Evolutionary conservation across 164 flowering plant species (phyloP).

Genomic region (Piper betle): DNA sequence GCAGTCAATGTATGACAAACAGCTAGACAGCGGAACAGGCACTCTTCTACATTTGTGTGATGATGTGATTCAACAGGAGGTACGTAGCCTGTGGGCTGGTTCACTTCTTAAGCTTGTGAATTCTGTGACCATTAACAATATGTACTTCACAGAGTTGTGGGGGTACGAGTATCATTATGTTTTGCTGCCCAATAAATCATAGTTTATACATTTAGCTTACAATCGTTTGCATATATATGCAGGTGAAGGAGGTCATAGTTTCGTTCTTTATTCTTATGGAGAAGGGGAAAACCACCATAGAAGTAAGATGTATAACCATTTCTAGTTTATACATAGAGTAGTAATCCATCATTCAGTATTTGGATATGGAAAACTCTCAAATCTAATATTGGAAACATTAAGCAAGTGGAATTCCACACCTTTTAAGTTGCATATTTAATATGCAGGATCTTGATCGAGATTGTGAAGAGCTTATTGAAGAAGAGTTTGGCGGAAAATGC

Average conservation of each 20-base stretch:
- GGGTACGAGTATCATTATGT: no score
- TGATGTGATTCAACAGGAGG: conserved; percentile 98
- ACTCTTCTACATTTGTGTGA: conserved; percentile 97
- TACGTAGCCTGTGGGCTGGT: no score
- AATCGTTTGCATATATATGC: conserved; percentile 5
- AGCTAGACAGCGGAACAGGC: conserved; percentile 92
- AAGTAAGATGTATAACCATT: conserved; percentile 17
- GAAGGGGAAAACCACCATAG: conserved; percentile 57
- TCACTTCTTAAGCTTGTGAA: no score
- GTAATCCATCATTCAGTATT: no score
- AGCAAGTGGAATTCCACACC: background rate
- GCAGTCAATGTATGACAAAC: conserved; percentile 93
- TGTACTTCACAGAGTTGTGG: no score
- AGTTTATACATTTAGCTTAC: background rate
- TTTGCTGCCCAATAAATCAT: background rate
- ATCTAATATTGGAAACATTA: background rate
- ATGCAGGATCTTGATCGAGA: conserved; percentile 46
- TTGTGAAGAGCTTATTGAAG: conserved; percentile 60
- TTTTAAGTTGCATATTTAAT: conserved; percentile 2
- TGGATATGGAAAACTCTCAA: no score
- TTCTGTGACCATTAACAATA: no score
- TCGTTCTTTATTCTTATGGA: conserved; percentile 65
- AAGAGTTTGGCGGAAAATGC: conserved; percentile 53
- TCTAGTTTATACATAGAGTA: no score
- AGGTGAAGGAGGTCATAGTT: conserved; percentile 78